phyloP scores from a whole-genome alignment of 805 yeast species.

The Metschnikowia lachancei region DNA sequence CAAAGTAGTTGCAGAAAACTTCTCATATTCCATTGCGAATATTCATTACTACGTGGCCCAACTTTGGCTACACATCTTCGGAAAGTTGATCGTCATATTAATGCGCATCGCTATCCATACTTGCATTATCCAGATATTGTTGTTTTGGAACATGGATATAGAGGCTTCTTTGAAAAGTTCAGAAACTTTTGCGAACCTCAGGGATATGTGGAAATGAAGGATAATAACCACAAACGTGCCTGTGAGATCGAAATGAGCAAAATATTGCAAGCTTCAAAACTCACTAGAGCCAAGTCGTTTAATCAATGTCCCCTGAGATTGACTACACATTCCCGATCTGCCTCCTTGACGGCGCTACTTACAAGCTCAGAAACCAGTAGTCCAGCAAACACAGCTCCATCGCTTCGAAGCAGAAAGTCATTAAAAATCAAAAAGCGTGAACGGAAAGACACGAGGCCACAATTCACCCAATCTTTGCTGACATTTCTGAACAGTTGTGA shows the following conservation, averaged over 20 bases:
- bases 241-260: constrained; percentile 49
- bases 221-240: constrained; percentile 29
- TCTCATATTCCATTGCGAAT: constrained; percentile 90
- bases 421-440: constrained; percentile 19
- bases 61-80: constrained; percentile 84
- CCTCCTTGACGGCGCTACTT: constrained; percentile 17
- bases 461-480: constrained; percentile 15
- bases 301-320: constrained; percentile 24
- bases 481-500: constrained; percentile 8
- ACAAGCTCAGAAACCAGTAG: constrained; percentile 8
- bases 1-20: constrained; percentile 39
- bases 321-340: constrained; percentile 17
- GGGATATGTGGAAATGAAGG: constrained; percentile 82
- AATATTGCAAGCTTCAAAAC: constrained; percentile 43
- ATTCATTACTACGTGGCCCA: constrained; percentile 92
- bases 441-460: constrained; percentile 10
- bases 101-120: constrained; percentile 73
- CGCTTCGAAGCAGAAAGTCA: constrained; percentile 14
- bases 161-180: constrained; percentile 62
- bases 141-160: constrained; percentile 89
- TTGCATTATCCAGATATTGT: constrained; percentile 86
- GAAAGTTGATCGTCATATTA: constrained; percentile 73
- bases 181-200: constrained; percentile 67
- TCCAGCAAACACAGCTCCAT: constrained; percentile 9
- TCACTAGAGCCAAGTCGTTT: constrained; percentile 40